Conservation (phyloP, 805 yeast genomes). For the Zygoascus bituminiphila region DNA sequence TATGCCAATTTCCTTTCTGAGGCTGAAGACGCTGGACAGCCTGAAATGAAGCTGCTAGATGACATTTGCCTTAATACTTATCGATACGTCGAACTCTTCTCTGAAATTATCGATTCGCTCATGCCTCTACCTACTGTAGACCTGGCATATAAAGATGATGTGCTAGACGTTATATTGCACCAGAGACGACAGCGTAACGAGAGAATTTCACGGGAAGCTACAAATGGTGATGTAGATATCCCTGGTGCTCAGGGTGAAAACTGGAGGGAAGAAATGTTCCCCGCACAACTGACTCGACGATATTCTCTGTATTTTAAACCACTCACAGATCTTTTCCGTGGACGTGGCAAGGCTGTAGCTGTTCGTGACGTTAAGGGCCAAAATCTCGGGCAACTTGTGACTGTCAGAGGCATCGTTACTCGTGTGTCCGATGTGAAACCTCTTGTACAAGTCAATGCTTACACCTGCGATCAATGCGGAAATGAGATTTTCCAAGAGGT, state of each 20-base stretch:
- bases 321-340: constrained; percentile 32
- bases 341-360: constrained; percentile 53
- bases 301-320: constrained; percentile 86
- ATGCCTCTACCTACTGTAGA: constrained; percentile 85
- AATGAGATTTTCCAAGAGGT: constrained; percentile 95
- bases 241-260: constrained; percentile 14
- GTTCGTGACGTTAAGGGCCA: constrained; percentile 86
- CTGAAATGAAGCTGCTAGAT: constrained; percentile 39
- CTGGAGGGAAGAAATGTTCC: constrained; percentile 53
- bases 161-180: constrained; percentile 82
- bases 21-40: constrained; percentile 21
- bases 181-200: constrained; percentile 82
- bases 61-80: constrained; percentile 65
- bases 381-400: constrained; percentile 76
- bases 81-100: constrained; percentile 71
- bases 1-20: constrained; percentile 33
- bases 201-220: constrained; percentile 50
- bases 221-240: constrained; percentile 25
- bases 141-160: constrained; percentile 75
- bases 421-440: constrained; percentile 97
- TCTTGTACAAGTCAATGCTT: constrained; percentile 80
- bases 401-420: constrained; percentile 90
- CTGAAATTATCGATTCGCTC: constrained; percentile 64
- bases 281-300: constrained; percentile 78
- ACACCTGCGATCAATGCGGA: constrained; percentile 97